phyloP scores from a whole-genome alignment of 495 filamentous ascomycete species.

The Talaromyces stipitatus region DNA sequence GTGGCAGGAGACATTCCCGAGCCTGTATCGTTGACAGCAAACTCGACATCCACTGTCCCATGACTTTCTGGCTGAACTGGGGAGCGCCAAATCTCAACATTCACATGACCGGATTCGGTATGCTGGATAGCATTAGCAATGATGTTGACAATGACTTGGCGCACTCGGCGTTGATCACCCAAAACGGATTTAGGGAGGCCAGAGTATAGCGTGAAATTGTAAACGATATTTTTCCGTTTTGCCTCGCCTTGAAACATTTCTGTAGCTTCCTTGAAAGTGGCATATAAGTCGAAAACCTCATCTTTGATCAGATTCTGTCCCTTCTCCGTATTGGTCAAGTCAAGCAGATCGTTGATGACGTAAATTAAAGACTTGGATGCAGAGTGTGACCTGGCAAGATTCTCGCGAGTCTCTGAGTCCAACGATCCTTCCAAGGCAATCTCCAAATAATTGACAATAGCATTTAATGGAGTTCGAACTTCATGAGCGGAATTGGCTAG shows the following conservation, averaged over 20 bases:
- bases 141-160: constrained; percentile 76
- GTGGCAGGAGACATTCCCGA: constrained; percentile 65
- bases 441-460: constrained; percentile 94
- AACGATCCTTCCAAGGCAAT: constrained; percentile 82
- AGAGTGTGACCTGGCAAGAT: constrained; percentile 79
- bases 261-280: constrained; percentile 68
- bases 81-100: constrained; percentile 56
- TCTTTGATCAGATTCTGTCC: constrained; percentile 75
- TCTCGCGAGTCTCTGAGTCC: constrained; percentile 79
- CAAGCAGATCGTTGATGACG: constrained; percentile 91
- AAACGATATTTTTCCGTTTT: constrained; percentile 64
- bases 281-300: constrained; percentile 66
- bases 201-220: constrained; percentile 57
- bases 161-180: constrained; percentile 71
- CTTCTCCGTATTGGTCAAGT: constrained; percentile 84
- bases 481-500: constrained; percentile 93
- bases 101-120: constrained; percentile 62
- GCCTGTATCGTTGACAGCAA: constrained; percentile 74
- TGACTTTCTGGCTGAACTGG: constrained; percentile 26
- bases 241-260: constrained; percentile 68
- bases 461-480: constrained; percentile 88
- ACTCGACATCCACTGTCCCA: constrained; percentile 50
- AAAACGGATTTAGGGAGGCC: constrained; percentile 65
- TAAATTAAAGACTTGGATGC: constrained; percentile 95
- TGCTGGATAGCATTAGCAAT: constrained; percentile 82